These are phyloP conservation scores for Hippophae rhamnoides DNA, from an alignment of 306 rosid species.

Conservation along the genomic window DNA sequence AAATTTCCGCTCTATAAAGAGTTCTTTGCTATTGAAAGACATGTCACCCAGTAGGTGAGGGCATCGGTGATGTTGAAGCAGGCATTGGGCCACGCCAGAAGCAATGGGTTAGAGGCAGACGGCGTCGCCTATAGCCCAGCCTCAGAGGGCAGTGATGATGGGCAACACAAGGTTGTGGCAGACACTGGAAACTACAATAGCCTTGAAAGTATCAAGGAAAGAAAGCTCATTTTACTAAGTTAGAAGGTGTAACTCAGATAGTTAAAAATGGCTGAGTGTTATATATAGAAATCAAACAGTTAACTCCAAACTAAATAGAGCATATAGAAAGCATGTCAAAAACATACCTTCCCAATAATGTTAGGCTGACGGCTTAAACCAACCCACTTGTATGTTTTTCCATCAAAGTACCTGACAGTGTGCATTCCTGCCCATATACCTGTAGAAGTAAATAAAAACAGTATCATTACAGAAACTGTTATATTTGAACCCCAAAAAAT, in stretches of 20 bases:
- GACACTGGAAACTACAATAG: not conserved
- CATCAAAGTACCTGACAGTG: conserved; percentile 92
- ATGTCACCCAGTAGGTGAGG: too few species aligned
- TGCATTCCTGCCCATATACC: conserved; percentile 99
- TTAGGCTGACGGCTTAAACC: conserved; percentile 98
- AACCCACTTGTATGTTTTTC: conserved; percentile 97
- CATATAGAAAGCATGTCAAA: not conserved
- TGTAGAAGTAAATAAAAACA: conserved; percentile 27
- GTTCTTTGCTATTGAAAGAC: too few species aligned
- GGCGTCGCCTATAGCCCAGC: too few species aligned
- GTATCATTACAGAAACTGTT: conserved; percentile 10
- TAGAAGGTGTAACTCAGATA: not conserved
- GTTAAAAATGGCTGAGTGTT: too few species aligned
- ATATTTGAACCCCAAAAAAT: not conserved
- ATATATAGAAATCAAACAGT: too few species aligned
- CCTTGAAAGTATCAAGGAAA: not conserved
- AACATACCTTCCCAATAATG: conserved; percentile 77
- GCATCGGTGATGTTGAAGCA: too few species aligned
- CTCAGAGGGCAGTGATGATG: too few species aligned
- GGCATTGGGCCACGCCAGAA: too few species aligned
- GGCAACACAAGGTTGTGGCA: not conserved
- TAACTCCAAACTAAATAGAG: too few species aligned
- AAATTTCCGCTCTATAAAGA: too few species aligned
- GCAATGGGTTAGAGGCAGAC: too few species aligned
- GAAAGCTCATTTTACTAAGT: not conserved